Evolutionary conservation across 768 basidiomycete genomes (phyloP).

Genomic region (Neoboletus brunneissimus): DNA sequence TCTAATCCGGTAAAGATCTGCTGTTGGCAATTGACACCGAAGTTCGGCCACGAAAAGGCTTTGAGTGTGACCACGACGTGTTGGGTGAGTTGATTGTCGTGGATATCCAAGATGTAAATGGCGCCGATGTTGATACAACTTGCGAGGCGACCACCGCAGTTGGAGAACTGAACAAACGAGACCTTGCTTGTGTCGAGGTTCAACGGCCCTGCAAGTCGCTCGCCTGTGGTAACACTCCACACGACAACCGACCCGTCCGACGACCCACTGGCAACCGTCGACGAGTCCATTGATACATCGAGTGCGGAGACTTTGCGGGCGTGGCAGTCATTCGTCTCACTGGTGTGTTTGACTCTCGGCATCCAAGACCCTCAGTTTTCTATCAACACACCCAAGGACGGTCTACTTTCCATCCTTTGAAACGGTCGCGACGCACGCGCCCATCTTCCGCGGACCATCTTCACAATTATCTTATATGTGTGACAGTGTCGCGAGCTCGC

Average conservation of each 20-base stretch:
- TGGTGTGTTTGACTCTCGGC: neutral
- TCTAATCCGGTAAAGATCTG: neutral
- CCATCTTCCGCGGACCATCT: neutral
- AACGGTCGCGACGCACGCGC: neutral
- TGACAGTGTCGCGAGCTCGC: neutral
- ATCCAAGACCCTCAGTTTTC: constrained; percentile 2
- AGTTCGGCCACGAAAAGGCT: constrained; percentile 2
- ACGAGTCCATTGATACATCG: constrained; percentile 2
- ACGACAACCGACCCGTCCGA: constrained; percentile 2
- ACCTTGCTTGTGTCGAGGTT: neutral
- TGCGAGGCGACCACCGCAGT: neutral
- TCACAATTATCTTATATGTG: neutral
- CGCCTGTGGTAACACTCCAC: neutral
- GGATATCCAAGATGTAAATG: constrained; percentile 1
- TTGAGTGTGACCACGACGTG: neutral
- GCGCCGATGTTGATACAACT: neutral
- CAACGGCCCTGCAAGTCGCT: neutral
- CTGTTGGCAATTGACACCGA: neutral
- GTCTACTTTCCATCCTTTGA: constrained; percentile 3
- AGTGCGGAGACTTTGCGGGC: neutral
- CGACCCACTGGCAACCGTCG: neutral
- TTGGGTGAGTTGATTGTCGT: neutral
- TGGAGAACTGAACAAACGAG: neutral
- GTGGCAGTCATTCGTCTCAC: neutral
- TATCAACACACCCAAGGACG: neutral